A percentile compares a stretch with the other conserved stretches of the same genome.
These are phyloP conservation scores for Chalciporus sphaerocephalus DNA, from an alignment of 768 basidiomycete species.

Conservation along the genomic window DNA sequence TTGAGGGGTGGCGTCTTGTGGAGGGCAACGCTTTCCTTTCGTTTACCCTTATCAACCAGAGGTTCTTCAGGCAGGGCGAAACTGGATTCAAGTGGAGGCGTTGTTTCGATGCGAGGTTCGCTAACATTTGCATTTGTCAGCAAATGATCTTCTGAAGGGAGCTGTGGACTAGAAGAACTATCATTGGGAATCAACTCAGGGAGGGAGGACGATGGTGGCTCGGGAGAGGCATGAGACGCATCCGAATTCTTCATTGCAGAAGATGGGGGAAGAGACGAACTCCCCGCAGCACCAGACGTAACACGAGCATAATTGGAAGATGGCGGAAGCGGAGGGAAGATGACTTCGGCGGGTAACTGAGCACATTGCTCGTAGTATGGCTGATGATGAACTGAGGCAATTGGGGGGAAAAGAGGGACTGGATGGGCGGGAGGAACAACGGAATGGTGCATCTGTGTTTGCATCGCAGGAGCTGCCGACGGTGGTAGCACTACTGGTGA, in stretches of 20 bases:
- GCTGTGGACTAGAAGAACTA: conserved; percentile 62
- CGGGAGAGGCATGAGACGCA: conserved; percentile 25
- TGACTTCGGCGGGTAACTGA: conserved; percentile 56
- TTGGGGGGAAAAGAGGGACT: conserved; percentile 46
- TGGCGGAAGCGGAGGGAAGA: conserved; percentile 71
- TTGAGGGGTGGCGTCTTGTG: conserved; percentile 31
- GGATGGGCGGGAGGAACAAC: conserved; percentile 24
- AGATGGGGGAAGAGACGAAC: conserved; percentile 21
- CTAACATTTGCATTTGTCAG: conserved; percentile 15
- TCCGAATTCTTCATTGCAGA: conserved; percentile 22
- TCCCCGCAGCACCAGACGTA: conserved; percentile 11
- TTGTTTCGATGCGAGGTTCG: conserved; percentile 15
- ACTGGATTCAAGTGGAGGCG: conserved; percentile 14
- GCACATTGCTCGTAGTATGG: conserved; percentile 66
- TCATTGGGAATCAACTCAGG: conserved; percentile 62
- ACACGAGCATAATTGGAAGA: conserved; percentile 39
- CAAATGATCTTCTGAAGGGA: conserved; percentile 26
- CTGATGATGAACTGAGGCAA: conserved; percentile 63
- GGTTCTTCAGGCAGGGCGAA: conserved; percentile 7
- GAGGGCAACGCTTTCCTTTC: conserved; percentile 11
- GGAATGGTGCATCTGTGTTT: conserved; percentile 17
- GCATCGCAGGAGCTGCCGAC: conserved; percentile 18
- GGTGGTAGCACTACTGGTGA: conserved; percentile 17
- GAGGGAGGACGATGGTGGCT: conserved; percentile 39
- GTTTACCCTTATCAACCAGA: conserved; percentile 13